A percentile compares a stretch with the other conserved stretches of the same genome.
Conservation (phyloP, 2,329 filamentous ascomycete species). For the Epichloe scottii region DNA sequence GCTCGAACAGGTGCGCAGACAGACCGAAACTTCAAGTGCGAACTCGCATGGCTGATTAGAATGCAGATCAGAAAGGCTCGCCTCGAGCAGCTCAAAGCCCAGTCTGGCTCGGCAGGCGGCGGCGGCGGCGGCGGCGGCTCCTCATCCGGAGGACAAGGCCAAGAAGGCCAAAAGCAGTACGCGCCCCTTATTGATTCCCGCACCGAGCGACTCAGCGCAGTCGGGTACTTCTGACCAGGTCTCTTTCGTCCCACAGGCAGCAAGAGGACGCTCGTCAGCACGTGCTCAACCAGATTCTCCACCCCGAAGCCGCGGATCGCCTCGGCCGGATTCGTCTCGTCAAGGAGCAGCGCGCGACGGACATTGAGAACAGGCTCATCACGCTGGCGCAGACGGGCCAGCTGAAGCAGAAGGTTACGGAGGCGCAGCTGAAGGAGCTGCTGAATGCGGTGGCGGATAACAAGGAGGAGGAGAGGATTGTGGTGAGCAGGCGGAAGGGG, state of each 20-base stretch:
- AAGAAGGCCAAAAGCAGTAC: conserved; percentile 47
- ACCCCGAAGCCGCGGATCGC: conserved; percentile 85
- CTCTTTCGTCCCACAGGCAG: conserved; percentile 22
- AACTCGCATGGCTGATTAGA: conserved; percentile 1
- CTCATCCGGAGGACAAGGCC: conserved; percentile 28
- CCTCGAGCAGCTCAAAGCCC: conserved; percentile 80
- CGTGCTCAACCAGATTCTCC: conserved; percentile 84
- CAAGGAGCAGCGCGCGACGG: conserved; percentile 78
- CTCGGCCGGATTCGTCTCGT: conserved; percentile 90
- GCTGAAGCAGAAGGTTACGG: conserved; percentile 74
- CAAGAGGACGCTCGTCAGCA: conserved; percentile 59
- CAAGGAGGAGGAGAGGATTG: conserved; percentile 70
- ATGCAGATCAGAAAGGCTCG: conserved; percentile 77
- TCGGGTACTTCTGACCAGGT: too few species aligned
- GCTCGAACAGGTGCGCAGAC: conserved; percentile 24
- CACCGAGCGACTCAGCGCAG: too few species aligned
- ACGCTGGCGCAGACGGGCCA: conserved; percentile 83
- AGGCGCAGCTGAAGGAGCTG: conserved; percentile 86
- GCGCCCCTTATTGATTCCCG: not conserved
- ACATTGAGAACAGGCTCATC: conserved; percentile 87
- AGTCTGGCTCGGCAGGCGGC: conserved; percentile 39
- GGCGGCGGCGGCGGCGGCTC: conserved; percentile 28
- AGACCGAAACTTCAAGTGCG: not conserved
- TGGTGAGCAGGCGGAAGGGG: conserved; percentile 70
- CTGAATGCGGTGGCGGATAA: conserved; percentile 74